Base-by-base conservation (phyloP, 202 grass and related monocot species). In the Zizania palustris region DNA sequence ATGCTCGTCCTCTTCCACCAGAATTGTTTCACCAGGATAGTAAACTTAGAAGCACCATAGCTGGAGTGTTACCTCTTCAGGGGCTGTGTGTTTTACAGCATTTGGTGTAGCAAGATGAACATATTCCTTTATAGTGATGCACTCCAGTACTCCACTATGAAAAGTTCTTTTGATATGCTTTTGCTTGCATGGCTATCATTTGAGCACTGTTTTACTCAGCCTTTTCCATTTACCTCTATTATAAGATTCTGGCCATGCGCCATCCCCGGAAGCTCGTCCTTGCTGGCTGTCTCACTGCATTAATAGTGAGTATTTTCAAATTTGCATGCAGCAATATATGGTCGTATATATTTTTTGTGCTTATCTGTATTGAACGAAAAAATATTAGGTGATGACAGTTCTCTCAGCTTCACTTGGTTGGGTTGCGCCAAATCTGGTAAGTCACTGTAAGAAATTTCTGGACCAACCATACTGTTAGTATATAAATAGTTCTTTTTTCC, bases 351-450 rank as follows among this genome's bases (percentile, higher is more conserved):
- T 50, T 66, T 41, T 65, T 60, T 35, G n/a, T 67, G 28, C 38
- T 35, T 73, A 37, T 60, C 64, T 68, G 12, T 20, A 73, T 22
- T 45, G 43, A 67, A 15, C 68, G 67, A 70, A 20, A 81, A 55
- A 56, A 60, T 77, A 81, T 53, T 91, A 99, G 96, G 89, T 99
- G 34, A 99, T 99, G 96, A 99, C 92, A 9, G 85, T 70, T 89
- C 75, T 99, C 58, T 99, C 96, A 67, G 79, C 81, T 76, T 92
- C 66, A 63, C 78, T 96, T 69, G 96, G 92, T 60, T 99, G 92
- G 96, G 88, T 63, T 82, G 96, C 96, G 71, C 96, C 96, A 66
- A 99, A 96, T 76, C 72, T 99, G 90, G 96, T 99, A 93, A 87
- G 89, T 65, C 44, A 35, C 50, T 85, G 7, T 74, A 60, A 60